Conservation (phyloP, 352 stramenopile species). For the Globisporangium cederbergense region DNA sequence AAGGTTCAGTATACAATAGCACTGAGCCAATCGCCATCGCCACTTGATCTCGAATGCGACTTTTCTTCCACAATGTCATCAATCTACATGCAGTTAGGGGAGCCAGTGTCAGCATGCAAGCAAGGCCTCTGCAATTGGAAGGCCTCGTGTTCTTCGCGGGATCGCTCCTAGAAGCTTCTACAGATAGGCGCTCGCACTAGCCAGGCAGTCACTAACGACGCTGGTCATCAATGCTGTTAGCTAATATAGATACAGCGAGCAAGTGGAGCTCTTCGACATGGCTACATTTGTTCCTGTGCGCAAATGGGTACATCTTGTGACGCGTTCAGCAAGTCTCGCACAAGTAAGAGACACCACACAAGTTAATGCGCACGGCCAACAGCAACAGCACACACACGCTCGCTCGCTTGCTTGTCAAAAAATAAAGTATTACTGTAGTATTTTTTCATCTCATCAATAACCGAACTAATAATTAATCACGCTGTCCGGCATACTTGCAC, state of each 20-base stretch:
- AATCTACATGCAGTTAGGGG: no score
- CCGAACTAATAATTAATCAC: conserved; percentile 3
- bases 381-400: no score
- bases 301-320: background rate
- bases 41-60: background rate
- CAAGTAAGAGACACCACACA: background rate
- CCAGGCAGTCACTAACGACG: no score
- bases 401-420: background rate
- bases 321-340: background rate
- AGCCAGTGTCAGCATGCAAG: background rate
- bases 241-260: no score
- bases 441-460: conserved; percentile 9
- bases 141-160: no score
- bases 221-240: no score
- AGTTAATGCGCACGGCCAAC: background rate
- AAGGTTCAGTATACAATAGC: background rate
- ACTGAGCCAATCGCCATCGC: background rate
- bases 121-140: background rate
- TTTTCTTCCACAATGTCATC: no score
- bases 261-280: background rate
- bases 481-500: background rate
- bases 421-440: conserved; percentile 11
- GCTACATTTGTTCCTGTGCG: background rate
- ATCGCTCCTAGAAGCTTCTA: background rate
- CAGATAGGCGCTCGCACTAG: background rate